Base-by-base conservation (phyloP, 116 monocot genomes). In the Papilionanthe hybrid region DNA sequence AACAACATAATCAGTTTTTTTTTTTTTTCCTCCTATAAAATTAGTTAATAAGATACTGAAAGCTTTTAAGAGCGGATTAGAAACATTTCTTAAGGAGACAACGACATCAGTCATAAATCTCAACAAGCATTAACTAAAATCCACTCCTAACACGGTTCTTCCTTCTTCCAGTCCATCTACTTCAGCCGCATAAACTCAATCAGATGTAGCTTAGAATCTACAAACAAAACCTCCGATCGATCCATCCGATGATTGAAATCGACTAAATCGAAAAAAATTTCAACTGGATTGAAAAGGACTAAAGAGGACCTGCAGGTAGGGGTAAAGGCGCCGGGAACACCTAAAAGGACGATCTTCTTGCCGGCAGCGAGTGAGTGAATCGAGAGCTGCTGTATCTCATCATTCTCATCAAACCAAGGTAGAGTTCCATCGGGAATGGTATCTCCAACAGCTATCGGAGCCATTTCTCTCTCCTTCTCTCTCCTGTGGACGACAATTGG, bases 301-400 rank as follows among this genome's bases (percentile, higher is more conserved):
- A 68, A 2, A 25, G 22, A 72, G 29, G 13, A 94, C 95, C 92
- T 92, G 95, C 95, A 95, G 74, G 95, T 95, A 2, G 92, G 95
- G 58, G 95, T 95, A 88, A 95, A 95, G 50, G 95, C 95, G 27
- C 95, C 95, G 80, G 95, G 95, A 29, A 95, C 92, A 77, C 95
- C 95, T 76, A 95, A 83, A 87, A 95, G 87, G 73, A 92, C 83
- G 72, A 95, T 79, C 85, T 95, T 95, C 88, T 95, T 95, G 81
- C 95, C 90, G 66, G 89, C 87, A 69, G 89, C 92, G 43, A 95
- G 83, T 55, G 89, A 73, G 72, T 92, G 92, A 86, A 95, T 42
- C 45, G 95, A 87, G 57, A 92, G 20, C 82, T 90, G 81, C 86
- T 91, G 88, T 37, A 87, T 56, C 83, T 92, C 43, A 76, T 88